phyloP scores from a whole-genome alignment of 768 basidiomycete species.

The Sistotremastrum niveocremeum region DNA sequence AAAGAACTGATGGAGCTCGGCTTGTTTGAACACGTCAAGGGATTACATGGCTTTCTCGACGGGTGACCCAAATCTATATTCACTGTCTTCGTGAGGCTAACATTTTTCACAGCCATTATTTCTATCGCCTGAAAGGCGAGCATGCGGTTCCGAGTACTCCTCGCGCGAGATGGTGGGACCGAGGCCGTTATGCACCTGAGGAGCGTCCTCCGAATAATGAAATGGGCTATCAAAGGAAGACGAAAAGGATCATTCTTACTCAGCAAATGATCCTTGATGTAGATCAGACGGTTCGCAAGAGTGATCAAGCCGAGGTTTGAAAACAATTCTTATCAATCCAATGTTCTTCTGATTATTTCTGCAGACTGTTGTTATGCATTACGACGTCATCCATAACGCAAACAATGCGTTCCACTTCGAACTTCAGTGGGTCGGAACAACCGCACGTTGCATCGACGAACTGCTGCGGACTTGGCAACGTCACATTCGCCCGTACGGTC shows the following conservation, averaged over 20 bases:
- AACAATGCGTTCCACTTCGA: slow-evolving; percentile 95
- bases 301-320: background rate
- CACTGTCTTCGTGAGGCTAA: background rate
- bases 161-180: slow-evolving; percentile 54
- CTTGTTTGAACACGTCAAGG: slow-evolving; percentile 72
- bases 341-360: slow-evolving; percentile 1
- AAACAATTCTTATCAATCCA: background rate
- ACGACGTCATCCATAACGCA: slow-evolving; percentile 92
- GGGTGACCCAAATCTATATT: slow-evolving; percentile 36
- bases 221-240: slow-evolving; percentile 29
- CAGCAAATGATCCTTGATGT: slow-evolving; percentile 88
- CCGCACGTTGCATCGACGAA: slow-evolving; percentile 84
- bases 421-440: slow-evolving; percentile 92
- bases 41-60: slow-evolving; percentile 73
- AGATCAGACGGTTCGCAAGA: slow-evolving; percentile 28
- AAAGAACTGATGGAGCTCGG: slow-evolving; percentile 65
- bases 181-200: slow-evolving; percentile 30
- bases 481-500: slow-evolving; percentile 75
- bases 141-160: slow-evolving; percentile 61
- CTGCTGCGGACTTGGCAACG: slow-evolving; percentile 70
- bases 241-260: slow-evolving; percentile 60
- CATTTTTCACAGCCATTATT: slow-evolving; percentile 54
- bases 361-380: slow-evolving; percentile 77
- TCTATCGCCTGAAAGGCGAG: slow-evolving; percentile 71
- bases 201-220: slow-evolving; percentile 17